Evolutionary conservation across 164 flowering plant genomes (phyloP), one percentile per base, ranked within the genome.

Genomic region (Vitis rupestris): DNA sequence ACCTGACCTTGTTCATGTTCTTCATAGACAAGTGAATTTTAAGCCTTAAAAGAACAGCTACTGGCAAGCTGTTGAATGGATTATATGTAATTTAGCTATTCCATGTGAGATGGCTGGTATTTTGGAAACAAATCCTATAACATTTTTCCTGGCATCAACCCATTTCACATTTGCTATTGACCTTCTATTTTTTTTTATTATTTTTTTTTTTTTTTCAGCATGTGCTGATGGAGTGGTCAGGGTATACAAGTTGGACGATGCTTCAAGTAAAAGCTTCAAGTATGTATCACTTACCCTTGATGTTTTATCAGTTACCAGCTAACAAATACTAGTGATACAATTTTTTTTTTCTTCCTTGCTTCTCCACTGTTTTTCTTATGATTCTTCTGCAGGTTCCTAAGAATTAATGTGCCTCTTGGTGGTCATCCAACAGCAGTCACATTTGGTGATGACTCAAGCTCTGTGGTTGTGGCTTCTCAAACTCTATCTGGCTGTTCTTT

Each of bases 161-260:
- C 44, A 37, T 37, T 37, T 37, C 44, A 37, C 44, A 3, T 37
- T 4, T 37, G 44, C 44, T 37, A 3, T 37, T 37, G 29, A 50
- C 47, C 23, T n/a, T 64, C 17, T 51, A 30, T 56, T 52, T 23
- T 63, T 5, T 15, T n/a, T n/a, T n/a, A n/a, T n/a, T n/a, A n/a
- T n/a, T n/a, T n/a, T n/a, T 50, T 58, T 74, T 11, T 48, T 75
- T 29, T 47, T 49, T 72, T 1, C 91, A 94, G 99, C 95, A 66
- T 94, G 99, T 78, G 89, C 85, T 47, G 99, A 96, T 82, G 94
- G 99, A 71, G 88, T 90, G 52, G 80, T 89, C 70, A 85, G 98
- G 79, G 86, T 93, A 62, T 93, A 89, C 66, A 93, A 86, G 85
- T 74, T 96, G 84, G 99, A 91, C 70, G 98, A 96, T 83, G 92